Percentiles rank a stretch among this genome's conserved stretches.
Conservation (phyloP, 2,329 filamentous ascomycete genomes). For the Escovopsis sp. region DNA sequence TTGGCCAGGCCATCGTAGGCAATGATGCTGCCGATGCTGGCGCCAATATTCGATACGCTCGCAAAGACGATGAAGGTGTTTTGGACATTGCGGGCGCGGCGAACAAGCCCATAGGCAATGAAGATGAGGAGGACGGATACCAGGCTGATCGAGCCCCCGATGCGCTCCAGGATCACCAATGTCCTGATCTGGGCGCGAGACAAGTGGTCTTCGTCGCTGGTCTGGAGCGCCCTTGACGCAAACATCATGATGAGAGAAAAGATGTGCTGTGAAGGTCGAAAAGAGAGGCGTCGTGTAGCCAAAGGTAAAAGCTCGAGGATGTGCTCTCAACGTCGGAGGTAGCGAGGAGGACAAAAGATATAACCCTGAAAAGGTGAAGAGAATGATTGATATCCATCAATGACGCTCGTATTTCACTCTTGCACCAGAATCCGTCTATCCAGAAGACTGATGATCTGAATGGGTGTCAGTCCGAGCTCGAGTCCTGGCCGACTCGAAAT, state of each 20-base stretch:
- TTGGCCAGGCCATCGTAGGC: slow-evolving; percentile 46
- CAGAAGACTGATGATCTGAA: no score
- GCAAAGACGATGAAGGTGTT: slow-evolving; percentile 49
- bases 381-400: no score
- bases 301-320: no score
- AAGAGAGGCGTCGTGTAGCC: not conserved
- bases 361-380: no score
- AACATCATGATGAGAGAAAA: not conserved
- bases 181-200: slow-evolving; percentile 21
- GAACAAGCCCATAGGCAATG: slow-evolving; percentile 33
- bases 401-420: no score
- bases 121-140: slow-evolving; percentile 36
- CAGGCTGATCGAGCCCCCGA: slow-evolving; percentile 38
- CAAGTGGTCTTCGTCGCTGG: slow-evolving; percentile 15
- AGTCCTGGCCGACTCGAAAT: no score
- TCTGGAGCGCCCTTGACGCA: not conserved
- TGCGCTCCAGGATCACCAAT: slow-evolving; percentile 34
- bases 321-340: no score
- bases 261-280: not conserved
- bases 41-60: slow-evolving; percentile 42
- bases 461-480: no score
- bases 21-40: slow-evolving; percentile 53
- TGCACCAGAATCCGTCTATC: no score
- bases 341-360: no score
- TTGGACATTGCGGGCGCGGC: slow-evolving; percentile 39